Evolutionary conservation across 768 basidiomycete species (phyloP), one percentile per base, ranked within the genome.

Genomic region (Psilocybe sp.): DNA sequence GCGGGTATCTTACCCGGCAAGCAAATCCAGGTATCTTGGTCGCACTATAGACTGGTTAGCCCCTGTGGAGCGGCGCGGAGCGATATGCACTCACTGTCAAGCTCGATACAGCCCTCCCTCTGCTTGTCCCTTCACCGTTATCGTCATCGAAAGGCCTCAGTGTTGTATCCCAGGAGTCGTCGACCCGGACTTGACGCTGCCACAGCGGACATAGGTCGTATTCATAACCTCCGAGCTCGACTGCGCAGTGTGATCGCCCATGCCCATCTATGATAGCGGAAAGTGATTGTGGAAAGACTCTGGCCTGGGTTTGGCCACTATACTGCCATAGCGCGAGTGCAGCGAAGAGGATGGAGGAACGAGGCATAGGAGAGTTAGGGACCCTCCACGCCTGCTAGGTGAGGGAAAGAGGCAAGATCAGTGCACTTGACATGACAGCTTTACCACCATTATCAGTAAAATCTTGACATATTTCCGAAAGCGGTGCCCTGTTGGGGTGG

Each of bases 1-100:
- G 1, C 20, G 35, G 46, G 15, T 16, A 28, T 52, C 65, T n/a
- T 37, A 66, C 69, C 59, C 42, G 57, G 56, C 53, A 69, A 56
- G 49, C 65, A 69, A 20, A 68, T 51, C 63, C 63, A 64, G 33
- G 64, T 64, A 15, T 56, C 57, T 31, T 58, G 54, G 37, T 58
- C 50, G 48, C 67, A 67, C 50, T 59, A 46, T 35, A 20, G 10
- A 23, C 20, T 32, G 49, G 5, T 20, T 16, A 15, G 32, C 31
- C 51, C 48, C 11, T 46, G 41, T 16, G 40, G n/a, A 39, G 44
- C 19, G 32, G 48, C 23, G n/a, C 41, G 28, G 37, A 43, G 42
- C 34, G 40, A 20, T n/a, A 49, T 40, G 33, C 35, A 32, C 15
- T 35, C 37, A 38, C 40, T 44, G 37, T 49, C 59, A 5, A 54